Percentiles rank a stretch among this genome's conserved stretches.
These are phyloP conservation scores for Candida gigantensis DNA, from an alignment of 1,139 yeast genomes.

Conservation along the genomic window DNA sequence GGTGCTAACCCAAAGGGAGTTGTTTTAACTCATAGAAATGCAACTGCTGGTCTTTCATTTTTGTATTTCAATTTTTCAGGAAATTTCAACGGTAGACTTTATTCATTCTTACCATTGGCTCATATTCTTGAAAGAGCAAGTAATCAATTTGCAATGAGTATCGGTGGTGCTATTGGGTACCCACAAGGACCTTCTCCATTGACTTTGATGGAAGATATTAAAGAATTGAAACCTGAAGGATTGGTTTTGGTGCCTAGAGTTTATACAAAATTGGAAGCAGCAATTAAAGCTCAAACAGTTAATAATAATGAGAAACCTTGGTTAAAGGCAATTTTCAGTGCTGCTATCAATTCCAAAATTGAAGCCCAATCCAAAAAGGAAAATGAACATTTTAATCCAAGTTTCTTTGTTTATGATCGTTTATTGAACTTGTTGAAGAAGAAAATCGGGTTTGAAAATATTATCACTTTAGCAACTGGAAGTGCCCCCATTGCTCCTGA, in stretches of 20 bases:
- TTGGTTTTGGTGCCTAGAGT: constrained; percentile 43
- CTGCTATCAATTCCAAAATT: constrained; percentile 33
- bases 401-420: constrained; percentile 34
- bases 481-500: constrained; percentile 48
- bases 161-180: constrained; percentile 39
- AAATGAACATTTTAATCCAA: constrained; percentile 11
- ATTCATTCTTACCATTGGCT: constrained; percentile 40
- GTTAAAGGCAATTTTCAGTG: constrained; percentile 24
- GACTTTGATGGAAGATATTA: constrained; percentile 41
- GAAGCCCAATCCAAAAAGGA: constrained; percentile 26
- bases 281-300: constrained; percentile 44
- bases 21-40: constrained; percentile 55
- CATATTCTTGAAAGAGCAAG: constrained; percentile 62
- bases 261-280: constrained; percentile 43
- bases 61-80: constrained; percentile 18
- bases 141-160: constrained; percentile 22
- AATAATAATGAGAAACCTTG: constrained; percentile 43
- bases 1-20: constrained; percentile 74
- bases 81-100: constrained; percentile 13
- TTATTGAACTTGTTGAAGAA: constrained; percentile 26
- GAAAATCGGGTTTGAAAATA: constrained; percentile 39
- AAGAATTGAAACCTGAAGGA: constrained; percentile 34
- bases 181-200: constrained; percentile 42
- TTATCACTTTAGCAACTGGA: constrained; percentile 33
- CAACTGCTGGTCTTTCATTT: constrained; percentile 50